Conservation (phyloP, 768 basidiomycete genomes). For the Mycena polygramma region DNA sequence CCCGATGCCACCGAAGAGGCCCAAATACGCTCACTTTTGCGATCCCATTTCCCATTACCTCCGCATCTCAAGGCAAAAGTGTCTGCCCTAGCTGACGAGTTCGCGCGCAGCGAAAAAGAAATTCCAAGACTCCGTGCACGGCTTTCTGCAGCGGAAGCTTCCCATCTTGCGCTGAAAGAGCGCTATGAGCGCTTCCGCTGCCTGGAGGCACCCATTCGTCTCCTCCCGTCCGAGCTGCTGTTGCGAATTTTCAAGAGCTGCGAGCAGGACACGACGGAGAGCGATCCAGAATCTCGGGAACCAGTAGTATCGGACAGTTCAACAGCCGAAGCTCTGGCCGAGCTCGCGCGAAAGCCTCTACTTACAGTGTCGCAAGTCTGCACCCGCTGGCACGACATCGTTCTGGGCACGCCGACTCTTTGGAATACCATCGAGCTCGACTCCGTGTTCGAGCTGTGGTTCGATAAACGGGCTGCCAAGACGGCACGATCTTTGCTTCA, state of each 20-base stretch:
- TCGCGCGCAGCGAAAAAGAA: not conserved
- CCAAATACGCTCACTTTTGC: not conserved
- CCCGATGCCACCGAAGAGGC: not conserved
- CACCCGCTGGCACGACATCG: slow-evolving; percentile 2
- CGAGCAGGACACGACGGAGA: not conserved
- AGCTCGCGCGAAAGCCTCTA: not conserved
- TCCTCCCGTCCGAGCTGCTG: slow-evolving; percentile 5
- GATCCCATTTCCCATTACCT: slow-evolving; percentile 3
- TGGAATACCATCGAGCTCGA: slow-evolving; percentile 15
- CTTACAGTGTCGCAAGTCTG: slow-evolving; percentile 2
- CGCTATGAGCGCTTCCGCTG: not conserved
- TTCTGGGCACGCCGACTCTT: not conserved
- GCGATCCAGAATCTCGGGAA: not conserved
- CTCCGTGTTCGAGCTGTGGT: not conserved
- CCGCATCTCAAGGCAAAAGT: not conserved
- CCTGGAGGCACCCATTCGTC: slow-evolving; percentile 3
- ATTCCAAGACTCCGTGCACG: not conserved
- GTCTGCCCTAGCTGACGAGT: not conserved
- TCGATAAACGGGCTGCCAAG: not conserved
- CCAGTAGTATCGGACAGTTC: not conserved
- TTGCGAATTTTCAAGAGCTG: slow-evolving; percentile 2
- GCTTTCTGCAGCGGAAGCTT: not conserved
- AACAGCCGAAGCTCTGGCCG: not conserved
- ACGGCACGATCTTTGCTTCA: not conserved
- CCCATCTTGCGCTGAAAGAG: not conserved